Evolutionary conservation across 192 early-diverging fungal genomes (phyloP).

Genomic region (Polychytrium aggregatum): DNA sequence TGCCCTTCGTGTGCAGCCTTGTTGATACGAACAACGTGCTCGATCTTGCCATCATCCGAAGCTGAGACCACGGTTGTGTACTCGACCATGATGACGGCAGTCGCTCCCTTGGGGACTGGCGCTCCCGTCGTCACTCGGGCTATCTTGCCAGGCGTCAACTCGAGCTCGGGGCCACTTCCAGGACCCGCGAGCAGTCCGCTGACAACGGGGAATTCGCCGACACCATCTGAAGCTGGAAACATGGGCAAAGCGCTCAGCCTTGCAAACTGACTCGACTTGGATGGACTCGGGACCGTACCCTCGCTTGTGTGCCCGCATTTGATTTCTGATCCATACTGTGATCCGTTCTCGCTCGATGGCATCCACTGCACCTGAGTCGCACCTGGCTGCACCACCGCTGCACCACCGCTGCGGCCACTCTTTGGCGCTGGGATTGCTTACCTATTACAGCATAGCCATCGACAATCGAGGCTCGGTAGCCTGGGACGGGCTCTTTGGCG

Average conservation of each 20-base stretch:
- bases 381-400: too few species aligned
- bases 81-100: constrained; percentile 95
- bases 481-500: constrained; percentile 67
- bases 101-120: constrained; percentile 66
- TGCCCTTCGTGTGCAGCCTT: constrained; percentile 26
- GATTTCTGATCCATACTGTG: too few species aligned
- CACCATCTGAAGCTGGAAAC: constrained; percentile 60
- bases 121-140: constrained; percentile 77
- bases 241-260: too few species aligned
- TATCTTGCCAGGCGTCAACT: constrained; percentile 49
- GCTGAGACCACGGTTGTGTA: constrained; percentile 62
- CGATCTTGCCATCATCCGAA: constrained; percentile 41
- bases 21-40: constrained; percentile 40
- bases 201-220: constrained; percentile 64
- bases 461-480: constrained; percentile 75
- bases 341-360: too few species aligned
- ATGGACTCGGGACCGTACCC: too few species aligned
- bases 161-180: constrained; percentile 15
- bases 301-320: too few species aligned
- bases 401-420: too few species aligned
- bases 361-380: too few species aligned
- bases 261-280: too few species aligned
- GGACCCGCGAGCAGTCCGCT: constrained; percentile 50
- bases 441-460: constrained; percentile 90
- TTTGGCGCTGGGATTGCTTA: too few species aligned